A percentile compares a stretch with the other conserved stretches of the same genome.
These are phyloP conservation scores for Colletotrichum coccodes DNA, from an alignment of 2,329 filamentous ascomycete species.

Conservation along the genomic window DNA sequence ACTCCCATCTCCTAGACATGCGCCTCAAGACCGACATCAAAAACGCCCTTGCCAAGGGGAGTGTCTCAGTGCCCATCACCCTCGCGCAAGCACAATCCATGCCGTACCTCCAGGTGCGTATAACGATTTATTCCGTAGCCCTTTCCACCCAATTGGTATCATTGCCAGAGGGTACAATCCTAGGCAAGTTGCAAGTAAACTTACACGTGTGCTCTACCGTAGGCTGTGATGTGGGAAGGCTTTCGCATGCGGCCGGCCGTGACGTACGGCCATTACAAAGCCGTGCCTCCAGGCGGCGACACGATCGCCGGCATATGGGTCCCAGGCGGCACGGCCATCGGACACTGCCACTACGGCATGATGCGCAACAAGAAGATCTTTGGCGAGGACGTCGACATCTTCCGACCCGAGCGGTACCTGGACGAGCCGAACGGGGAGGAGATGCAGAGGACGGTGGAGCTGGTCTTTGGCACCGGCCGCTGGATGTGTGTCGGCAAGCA, in stretches of 20 bases:
- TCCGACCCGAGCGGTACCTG: slow-evolving; percentile 47
- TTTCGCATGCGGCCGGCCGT: slow-evolving; percentile 38
- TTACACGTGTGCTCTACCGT: neutral
- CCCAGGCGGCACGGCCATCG: slow-evolving; percentile 42
- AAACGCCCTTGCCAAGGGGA: neutral
- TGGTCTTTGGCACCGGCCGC: slow-evolving; percentile 47
- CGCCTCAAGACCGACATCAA: neutral
- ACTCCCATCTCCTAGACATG: neutral
- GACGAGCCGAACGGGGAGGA: slow-evolving; percentile 46
- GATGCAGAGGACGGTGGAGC: slow-evolving; percentile 33
- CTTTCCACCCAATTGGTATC: neutral
- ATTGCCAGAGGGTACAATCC: neutral
- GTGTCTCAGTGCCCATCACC: neutral
- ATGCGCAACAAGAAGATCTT: slow-evolving; percentile 3
- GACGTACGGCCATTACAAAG: slow-evolving; percentile 37
- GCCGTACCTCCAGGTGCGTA: slow-evolving; percentile 41
- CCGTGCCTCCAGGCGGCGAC: slow-evolving; percentile 41
- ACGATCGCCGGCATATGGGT: slow-evolving; percentile 38
- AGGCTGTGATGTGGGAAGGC: slow-evolving; percentile 2
- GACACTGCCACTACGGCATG: slow-evolving; percentile 8
- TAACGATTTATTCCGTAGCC: neutral
- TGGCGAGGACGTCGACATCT: slow-evolving; percentile 40
- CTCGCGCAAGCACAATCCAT: slow-evolving; percentile 38
- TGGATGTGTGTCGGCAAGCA: slow-evolving; percentile 49
- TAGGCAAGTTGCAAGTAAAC: neutral